Percentiles rank a stretch among this genome's conserved stretches.
Conservation (phyloP, 805 yeast species). For the Ogataea nitratoaversa region DNA sequence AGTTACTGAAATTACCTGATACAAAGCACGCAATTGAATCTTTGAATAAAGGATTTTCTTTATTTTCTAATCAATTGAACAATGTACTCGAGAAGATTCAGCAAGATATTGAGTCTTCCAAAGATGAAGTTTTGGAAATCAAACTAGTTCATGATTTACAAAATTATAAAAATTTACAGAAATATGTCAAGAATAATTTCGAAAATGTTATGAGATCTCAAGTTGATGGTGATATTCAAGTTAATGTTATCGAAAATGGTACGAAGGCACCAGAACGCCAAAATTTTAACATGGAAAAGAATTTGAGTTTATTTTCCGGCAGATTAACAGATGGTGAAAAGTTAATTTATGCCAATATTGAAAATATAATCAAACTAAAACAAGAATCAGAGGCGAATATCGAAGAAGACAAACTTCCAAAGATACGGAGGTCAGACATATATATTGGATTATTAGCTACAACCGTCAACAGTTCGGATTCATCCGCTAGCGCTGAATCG, state of each 20-base stretch:
- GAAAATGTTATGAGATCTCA: conserved; percentile 59
- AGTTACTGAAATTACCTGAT: conserved; percentile 28
- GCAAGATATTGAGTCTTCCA: conserved; percentile 26
- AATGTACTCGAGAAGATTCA: conserved; percentile 37
- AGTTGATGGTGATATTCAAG: conserved; percentile 73
- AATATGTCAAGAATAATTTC: conserved; percentile 49
- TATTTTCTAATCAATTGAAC: conserved; percentile 28
- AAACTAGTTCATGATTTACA: conserved; percentile 66
- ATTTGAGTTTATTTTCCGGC: conserved; percentile 71
- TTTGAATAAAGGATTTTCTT: conserved; percentile 30
- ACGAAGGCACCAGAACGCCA: conserved; percentile 29
- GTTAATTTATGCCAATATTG: conserved; percentile 82
- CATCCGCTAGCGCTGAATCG: conserved; percentile 1
- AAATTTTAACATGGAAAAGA: conserved; percentile 31
- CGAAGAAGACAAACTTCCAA: conserved; percentile 4
- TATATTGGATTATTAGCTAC: conserved; percentile 32
- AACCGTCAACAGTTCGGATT: conserved; percentile 17
- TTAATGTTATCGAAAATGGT: conserved; percentile 51
- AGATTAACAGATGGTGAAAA: conserved; percentile 81
- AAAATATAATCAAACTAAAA: conserved; percentile 47
- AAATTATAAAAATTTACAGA: conserved; percentile 46
- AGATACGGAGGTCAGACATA: conserved; percentile 22
- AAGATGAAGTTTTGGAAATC: conserved; percentile 54
- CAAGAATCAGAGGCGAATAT: background rate
- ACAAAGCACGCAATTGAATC: conserved; percentile 33